A percentile compares a stretch with the other conserved stretches of the same genome.
phyloP scores from a whole-genome alignment of 306 rosid species.

The Abrus pulchellus region DNA sequence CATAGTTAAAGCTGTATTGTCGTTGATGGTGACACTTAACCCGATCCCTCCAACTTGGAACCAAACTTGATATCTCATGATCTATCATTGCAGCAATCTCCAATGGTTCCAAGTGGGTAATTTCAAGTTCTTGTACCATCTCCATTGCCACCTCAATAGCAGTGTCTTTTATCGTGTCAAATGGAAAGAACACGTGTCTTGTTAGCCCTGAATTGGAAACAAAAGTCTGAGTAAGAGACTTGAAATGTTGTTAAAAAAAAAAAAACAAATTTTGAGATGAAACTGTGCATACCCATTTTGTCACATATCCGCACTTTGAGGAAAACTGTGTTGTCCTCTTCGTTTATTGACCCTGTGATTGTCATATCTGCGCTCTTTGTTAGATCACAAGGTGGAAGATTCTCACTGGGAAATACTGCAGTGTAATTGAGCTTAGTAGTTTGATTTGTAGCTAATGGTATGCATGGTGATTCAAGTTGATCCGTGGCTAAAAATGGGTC shows the following conservation, averaged over 20 bases:
- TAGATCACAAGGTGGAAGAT: constrained; percentile 37
- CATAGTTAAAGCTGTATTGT: constrained; percentile 71
- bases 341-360: constrained; percentile 77
- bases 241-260: background rate
- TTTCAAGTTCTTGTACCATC: constrained; percentile 91
- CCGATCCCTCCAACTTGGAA: constrained; percentile 68
- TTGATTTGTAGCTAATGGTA: constrained; percentile 32
- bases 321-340: constrained; percentile 69
- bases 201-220: constrained; percentile 56
- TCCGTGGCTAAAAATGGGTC: constrained; percentile 76
- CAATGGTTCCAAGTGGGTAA: constrained; percentile 72
- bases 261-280: background rate
- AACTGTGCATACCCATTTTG: constrained; percentile 56
- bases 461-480: constrained; percentile 46
- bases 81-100: constrained; percentile 88
- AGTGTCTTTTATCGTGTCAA: constrained; percentile 77
- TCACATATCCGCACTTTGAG: constrained; percentile 74
- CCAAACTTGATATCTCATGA: constrained; percentile 66
- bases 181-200: constrained; percentile 77
- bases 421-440: constrained; percentile 10
- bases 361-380: constrained; percentile 64
- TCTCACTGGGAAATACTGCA: constrained; percentile 2
- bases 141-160: constrained; percentile 78
- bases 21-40: constrained; percentile 42
- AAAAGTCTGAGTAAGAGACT: background rate